Evolutionary conservation across 345 rosid genomes (phyloP).

Genomic region (Populus deltoides): DNA sequence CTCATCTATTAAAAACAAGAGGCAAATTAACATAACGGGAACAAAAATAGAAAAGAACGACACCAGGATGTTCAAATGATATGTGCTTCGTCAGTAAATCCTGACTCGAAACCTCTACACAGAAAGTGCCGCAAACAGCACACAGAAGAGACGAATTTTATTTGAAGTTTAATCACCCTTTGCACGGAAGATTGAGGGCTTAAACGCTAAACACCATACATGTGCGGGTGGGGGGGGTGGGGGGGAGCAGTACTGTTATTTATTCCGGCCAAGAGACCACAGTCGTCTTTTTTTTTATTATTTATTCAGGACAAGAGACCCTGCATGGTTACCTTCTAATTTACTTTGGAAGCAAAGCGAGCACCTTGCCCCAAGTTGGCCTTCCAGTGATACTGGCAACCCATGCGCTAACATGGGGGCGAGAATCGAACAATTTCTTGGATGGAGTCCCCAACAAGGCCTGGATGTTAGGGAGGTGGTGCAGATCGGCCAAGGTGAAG

Average conservation of each 20-base stretch:
- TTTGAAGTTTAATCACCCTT: background rate
- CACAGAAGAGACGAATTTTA: background rate
- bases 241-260: too few species aligned
- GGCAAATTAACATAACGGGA: too few species aligned
- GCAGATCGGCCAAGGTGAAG: constrained; percentile 49
- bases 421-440: background rate
- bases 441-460: background rate
- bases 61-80: too few species aligned
- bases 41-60: too few species aligned
- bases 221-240: too few species aligned
- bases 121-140: background rate
- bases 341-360: background rate
- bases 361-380: background rate
- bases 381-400: background rate
- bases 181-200: background rate
- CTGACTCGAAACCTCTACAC: too few species aligned
- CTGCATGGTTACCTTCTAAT: background rate
- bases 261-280: background rate
- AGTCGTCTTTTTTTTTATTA: too few species aligned
- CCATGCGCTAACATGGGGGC: background rate
- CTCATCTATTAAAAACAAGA: too few species aligned
- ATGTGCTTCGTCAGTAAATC: too few species aligned
- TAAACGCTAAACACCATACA: background rate
- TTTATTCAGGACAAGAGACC: background rate
- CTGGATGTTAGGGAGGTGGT: constrained; percentile 18